Evolutionary conservation across 2,329 filamentous ascomycete species (phyloP).

Genomic region (Sporothrix dimorphospora): DNA sequence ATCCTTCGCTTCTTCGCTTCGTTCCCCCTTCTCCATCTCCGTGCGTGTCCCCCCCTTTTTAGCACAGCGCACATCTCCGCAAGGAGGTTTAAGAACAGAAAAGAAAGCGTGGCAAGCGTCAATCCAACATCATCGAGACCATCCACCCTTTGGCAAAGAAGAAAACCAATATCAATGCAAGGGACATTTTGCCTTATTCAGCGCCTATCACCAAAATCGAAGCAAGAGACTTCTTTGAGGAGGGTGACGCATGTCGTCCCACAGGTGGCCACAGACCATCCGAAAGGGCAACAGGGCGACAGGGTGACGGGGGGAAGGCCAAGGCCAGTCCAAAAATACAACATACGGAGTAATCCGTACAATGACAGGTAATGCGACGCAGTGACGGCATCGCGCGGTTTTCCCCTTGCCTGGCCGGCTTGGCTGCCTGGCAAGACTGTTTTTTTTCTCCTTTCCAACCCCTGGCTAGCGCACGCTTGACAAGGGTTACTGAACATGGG

Average conservation of each 20-base stretch:
- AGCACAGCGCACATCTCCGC: conserved; percentile 16
- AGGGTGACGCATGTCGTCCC: neutral
- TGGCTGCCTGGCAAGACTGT: neutral
- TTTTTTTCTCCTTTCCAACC: conserved; percentile 13
- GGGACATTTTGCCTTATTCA: neutral
- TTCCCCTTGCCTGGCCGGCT: neutral
- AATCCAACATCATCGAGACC: neutral
- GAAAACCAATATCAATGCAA: conserved; percentile 9
- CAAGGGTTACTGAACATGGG: conserved; percentile 4
- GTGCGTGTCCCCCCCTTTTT: neutral
- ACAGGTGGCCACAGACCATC: neutral
- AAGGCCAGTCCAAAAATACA: conserved; percentile 8
- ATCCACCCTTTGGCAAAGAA: neutral
- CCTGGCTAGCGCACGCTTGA: conserved; percentile 22
- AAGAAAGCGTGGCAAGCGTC: conserved; percentile 1
- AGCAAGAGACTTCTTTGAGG: conserved; percentile 9
- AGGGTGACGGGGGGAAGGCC: too few relatives aligned
- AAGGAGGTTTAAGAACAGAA: neutral
- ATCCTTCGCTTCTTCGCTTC: conserved; percentile 4
- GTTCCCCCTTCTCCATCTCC: neutral
- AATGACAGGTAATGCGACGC: conserved; percentile 21
- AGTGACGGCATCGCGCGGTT: conserved; percentile 26
- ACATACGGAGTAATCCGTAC: too few relatives aligned
- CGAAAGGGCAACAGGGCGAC: neutral
- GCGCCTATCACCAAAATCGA: neutral